Evolutionary conservation across 2,329 filamentous ascomycete genomes (phyloP).

Genomic region (Alternaria solani): DNA sequence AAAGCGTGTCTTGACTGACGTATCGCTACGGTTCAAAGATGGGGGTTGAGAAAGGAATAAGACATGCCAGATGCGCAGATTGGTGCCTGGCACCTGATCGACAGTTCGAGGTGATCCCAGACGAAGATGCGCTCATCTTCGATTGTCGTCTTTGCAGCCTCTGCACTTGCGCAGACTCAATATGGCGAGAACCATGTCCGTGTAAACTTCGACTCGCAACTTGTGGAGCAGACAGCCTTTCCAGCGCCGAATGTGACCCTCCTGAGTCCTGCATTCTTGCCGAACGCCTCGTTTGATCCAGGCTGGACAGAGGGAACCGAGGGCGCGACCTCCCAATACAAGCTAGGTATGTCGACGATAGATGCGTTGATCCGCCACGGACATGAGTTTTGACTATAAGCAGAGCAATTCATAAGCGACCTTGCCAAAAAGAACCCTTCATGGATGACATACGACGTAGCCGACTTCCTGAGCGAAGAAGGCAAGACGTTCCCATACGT

Average conservation of each 20-base stretch:
- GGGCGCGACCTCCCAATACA: constrained; percentile 41
- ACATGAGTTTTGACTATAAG: background rate
- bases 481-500: constrained; percentile 44
- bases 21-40: constrained; percentile 19
- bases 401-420: constrained; percentile 34
- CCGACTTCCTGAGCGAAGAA: constrained; percentile 46
- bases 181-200: constrained; percentile 46
- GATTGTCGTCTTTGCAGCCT: constrained; percentile 19
- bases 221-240: constrained; percentile 47
- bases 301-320: constrained; percentile 42
- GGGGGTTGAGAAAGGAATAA: constrained; percentile 11
- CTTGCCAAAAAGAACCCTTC: constrained; percentile 43
- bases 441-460: constrained; percentile 41
- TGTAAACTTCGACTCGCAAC: constrained; percentile 38
- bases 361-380: background rate
- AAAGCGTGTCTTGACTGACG: constrained; percentile 31
- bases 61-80: background rate
- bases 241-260: constrained; percentile 42
- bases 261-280: constrained; percentile 42
- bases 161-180: constrained; percentile 30
- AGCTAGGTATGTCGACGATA: constrained; percentile 23
- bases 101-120: background rate
- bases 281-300: constrained; percentile 36
- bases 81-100: background rate
- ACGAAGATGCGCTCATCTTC: background rate